phyloP scores from a whole-genome alignment of 768 basidiomycete species.

The Termitomyces sp. region DNA sequence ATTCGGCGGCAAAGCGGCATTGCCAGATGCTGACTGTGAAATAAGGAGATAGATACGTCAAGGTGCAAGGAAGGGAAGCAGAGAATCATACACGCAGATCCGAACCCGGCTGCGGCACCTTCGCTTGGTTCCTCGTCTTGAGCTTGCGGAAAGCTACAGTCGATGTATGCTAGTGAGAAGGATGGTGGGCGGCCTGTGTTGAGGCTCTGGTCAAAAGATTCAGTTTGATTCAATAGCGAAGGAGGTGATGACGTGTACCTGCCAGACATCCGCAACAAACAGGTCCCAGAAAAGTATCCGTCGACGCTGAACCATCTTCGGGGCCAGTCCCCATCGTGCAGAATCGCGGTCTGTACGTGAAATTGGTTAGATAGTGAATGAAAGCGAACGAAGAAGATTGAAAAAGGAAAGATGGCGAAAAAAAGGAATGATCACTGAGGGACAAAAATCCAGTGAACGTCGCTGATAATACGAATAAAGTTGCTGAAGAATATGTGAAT shows the following conservation, averaged over 20 bases:
- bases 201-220: constrained; percentile 43
- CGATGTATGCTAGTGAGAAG: constrained; percentile 60
- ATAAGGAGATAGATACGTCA: neutral
- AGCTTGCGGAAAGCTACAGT: constrained; percentile 55
- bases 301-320: constrained; percentile 59
- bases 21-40: constrained; percentile 52
- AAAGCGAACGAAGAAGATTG: neutral
- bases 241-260: constrained; percentile 30
- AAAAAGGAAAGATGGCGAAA: neutral
- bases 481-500: too few relatives aligned
- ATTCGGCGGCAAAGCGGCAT: constrained; percentile 60
- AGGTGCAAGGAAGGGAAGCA: neutral
- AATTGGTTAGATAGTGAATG: neutral
- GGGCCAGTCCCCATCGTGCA: constrained; percentile 55
- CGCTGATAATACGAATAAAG: neutral
- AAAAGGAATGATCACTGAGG: neutral
- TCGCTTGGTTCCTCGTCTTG: constrained; percentile 17
- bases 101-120: constrained; percentile 24
- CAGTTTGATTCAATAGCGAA: neutral
- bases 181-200: constrained; percentile 68
- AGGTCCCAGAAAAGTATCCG: constrained; percentile 76
- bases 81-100: constrained; percentile 24
- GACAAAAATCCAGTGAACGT: neutral
- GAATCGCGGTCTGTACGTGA: constrained; percentile 55
- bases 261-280: constrained; percentile 67